A percentile compares a stretch with the other conserved stretches of the same genome.
Evolutionary conservation across 371 early-diverging fungal genomes (phyloP).

Genomic region (Capillidium rhysosporum): DNA sequence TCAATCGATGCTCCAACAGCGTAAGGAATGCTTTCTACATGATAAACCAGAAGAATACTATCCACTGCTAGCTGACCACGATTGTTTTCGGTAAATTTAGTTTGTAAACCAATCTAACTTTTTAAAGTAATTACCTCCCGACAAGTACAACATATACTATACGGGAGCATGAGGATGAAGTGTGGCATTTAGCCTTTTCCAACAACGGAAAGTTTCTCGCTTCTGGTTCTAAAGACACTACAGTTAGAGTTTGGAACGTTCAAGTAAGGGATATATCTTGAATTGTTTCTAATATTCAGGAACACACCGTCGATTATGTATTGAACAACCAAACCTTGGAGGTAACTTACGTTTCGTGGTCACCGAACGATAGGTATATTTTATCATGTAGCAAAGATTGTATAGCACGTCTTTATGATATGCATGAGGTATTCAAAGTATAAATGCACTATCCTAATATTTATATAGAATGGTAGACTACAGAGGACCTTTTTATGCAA

Average conservation of each 20-base stretch:
- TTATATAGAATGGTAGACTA: constrained; percentile 19
- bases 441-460: too few species aligned
- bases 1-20: constrained; percentile 63
- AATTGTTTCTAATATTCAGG: not conserved
- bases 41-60: constrained; percentile 28
- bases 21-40: constrained; percentile 64
- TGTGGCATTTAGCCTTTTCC: constrained; percentile 87
- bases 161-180: constrained; percentile 72
- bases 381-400: constrained; percentile 66
- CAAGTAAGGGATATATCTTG: not conserved
- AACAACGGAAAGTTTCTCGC: constrained; percentile 67
- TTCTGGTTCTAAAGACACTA: constrained; percentile 73
- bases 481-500: constrained; percentile 32
- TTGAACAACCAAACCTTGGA: constrained; percentile 1
- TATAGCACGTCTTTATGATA: constrained; percentile 33
- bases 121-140: constrained; percentile 20
- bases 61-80: constrained; percentile 52
- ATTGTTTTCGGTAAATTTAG: constrained; percentile 39
- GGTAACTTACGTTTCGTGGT: constrained; percentile 66
- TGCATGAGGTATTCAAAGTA: too few species aligned
- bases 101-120: not conserved
- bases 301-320: not conserved
- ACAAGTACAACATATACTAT: constrained; percentile 30
- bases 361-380: constrained; percentile 55
- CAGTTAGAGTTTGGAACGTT: constrained; percentile 73